Evolutionary conservation across 257 asterid species (phyloP).

Genomic region (Solanum clarkiae): DNA sequence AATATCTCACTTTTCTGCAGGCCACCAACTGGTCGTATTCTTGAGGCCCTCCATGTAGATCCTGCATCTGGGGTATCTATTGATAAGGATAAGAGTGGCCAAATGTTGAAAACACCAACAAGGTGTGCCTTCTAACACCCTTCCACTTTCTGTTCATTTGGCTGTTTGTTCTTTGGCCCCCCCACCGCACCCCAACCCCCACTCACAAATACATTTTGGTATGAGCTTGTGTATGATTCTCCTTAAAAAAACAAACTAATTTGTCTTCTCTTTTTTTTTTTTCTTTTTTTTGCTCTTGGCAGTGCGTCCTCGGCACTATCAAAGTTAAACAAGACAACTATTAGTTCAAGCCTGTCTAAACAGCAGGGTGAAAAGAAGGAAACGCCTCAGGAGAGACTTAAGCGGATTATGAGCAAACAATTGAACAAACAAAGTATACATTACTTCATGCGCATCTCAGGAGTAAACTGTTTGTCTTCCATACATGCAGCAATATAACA

Average conservation of each 20-base stretch:
- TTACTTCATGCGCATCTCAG: constrained; percentile 25
- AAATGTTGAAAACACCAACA: constrained; percentile 48
- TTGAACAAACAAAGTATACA: constrained; percentile 90
- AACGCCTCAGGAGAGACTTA: constrained; percentile 98
- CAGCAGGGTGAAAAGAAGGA: constrained; percentile 94
- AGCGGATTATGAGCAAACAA: constrained; percentile 94
- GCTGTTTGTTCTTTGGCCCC: neutral
- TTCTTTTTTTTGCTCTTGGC: constrained; percentile 15
- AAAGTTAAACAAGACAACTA: constrained; percentile 63
- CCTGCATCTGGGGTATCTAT: constrained; percentile 93
- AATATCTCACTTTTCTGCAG: constrained; percentile 62
- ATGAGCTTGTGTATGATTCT: neutral
- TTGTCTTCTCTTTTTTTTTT: neutral
- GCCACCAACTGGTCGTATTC: constrained; percentile 81
- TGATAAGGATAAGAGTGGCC: constrained; percentile 60
- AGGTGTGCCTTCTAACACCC: constrained; percentile 20
- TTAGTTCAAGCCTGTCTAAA: constrained; percentile 54
- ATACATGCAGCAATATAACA: constrained; percentile 8
- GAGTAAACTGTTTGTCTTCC: constrained; percentile 23
- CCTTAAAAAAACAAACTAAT: neutral
- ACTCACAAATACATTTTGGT: neutral
- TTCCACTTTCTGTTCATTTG: neutral
- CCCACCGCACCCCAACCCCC: too few species aligned
- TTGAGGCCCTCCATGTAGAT: constrained; percentile 95
- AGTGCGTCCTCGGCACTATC: constrained; percentile 85